phyloP scores from a whole-genome alignment of 2,329 filamentous ascomycete genomes.

The Epichloe elymi region DNA sequence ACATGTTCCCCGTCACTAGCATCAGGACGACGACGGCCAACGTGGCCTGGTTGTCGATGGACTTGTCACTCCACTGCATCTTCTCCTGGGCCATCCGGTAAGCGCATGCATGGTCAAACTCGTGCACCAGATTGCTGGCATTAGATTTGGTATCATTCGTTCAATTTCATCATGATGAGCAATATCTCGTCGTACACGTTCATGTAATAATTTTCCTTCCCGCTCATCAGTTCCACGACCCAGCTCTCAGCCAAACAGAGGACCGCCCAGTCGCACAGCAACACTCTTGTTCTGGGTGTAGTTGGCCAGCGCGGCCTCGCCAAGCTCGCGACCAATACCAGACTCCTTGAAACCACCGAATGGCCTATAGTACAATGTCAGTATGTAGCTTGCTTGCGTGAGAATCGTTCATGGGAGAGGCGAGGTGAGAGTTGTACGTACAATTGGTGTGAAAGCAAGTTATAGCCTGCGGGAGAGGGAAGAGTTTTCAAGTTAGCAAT shows the following conservation, averaged over 20 bases:
- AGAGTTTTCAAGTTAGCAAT: background rate
- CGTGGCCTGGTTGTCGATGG: too few relatives aligned
- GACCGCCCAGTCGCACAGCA: conserved; percentile 27
- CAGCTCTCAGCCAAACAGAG: conserved; percentile 10
- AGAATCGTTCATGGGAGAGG: background rate
- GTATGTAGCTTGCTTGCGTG: background rate
- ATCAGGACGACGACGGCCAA: too few relatives aligned
- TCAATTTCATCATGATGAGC: background rate
- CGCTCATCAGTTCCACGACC: background rate
- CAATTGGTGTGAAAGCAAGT: conserved; percentile 28
- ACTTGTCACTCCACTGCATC: background rate
- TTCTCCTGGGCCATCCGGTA: background rate
- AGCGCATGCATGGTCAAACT: background rate
- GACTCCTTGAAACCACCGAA: conserved; percentile 71
- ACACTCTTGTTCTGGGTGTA: conserved; percentile 60
- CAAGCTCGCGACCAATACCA: conserved; percentile 66
- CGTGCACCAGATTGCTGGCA: background rate
- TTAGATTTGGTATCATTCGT: background rate
- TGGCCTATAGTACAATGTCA: conserved; percentile 27
- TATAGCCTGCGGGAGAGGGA: conserved; percentile 35
- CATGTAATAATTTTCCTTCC: background rate
- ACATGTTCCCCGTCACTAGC: too few relatives aligned
- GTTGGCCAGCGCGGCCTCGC: conserved; percentile 52
- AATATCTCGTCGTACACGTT: background rate
- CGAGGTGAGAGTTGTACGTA: background rate